These are phyloP conservation scores for Cadophora luteo-olivacea DNA, from an alignment of 2,329 filamentous ascomycete species.

Conservation along the genomic window DNA sequence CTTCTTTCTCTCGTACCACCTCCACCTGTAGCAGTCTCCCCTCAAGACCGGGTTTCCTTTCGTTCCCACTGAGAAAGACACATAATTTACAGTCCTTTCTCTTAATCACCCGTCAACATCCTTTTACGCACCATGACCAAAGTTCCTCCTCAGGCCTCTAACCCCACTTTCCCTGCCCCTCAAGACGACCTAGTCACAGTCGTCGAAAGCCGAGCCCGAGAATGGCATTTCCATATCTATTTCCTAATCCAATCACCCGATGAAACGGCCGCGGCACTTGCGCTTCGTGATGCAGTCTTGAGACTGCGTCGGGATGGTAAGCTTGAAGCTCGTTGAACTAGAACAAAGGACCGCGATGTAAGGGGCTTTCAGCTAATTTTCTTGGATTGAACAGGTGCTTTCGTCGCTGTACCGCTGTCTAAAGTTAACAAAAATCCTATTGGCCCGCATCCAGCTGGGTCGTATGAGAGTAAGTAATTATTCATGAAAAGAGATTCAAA, in stretches of 20 bases:
- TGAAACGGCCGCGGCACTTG: slow-evolving; percentile 20
- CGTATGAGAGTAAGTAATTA: slow-evolving; percentile 18
- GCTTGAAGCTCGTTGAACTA: background rate
- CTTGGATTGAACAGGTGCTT: slow-evolving; percentile 11
- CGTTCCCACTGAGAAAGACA: no score
- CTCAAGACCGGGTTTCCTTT: no score
- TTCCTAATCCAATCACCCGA: slow-evolving; percentile 21
- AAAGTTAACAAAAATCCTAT: slow-evolving; percentile 22
- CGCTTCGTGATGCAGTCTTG: slow-evolving; percentile 23
- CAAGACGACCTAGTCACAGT: slow-evolving; percentile 21
- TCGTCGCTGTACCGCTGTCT: slow-evolving; percentile 20
- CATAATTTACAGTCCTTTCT: background rate
- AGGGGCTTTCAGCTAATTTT: background rate
- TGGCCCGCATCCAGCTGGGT: slow-evolving; percentile 22
- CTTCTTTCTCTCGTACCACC: background rate
- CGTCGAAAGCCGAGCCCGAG: slow-evolving; percentile 18
- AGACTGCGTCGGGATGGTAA: slow-evolving; percentile 22
- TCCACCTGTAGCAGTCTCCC: no score
- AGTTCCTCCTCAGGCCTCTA: background rate
- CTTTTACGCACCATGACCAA: slow-evolving; percentile 15
- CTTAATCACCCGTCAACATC: no score
- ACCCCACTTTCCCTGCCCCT: background rate
- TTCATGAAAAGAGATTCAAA: background rate
- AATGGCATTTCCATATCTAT: slow-evolving; percentile 26
- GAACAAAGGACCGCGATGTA: no score